phyloP scores from a whole-genome alignment of 73 alveolate genomes.

The Uronychia binucleata region DNA sequence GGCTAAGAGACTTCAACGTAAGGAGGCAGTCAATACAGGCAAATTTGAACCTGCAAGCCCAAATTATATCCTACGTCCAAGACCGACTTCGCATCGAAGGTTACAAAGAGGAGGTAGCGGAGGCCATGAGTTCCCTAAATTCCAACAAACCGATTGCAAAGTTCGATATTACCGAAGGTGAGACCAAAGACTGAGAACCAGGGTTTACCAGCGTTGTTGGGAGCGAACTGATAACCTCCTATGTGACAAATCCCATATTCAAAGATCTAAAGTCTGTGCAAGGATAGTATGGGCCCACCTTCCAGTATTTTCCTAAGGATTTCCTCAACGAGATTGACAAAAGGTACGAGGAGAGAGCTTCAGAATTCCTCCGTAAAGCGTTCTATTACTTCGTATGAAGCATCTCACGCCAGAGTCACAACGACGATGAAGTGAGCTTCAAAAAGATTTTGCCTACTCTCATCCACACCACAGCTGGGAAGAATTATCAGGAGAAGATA shows the following conservation, averaged over 20 bases:
- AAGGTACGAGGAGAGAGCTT: not conserved
- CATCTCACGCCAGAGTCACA: not conserved
- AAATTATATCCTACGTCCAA: not conserved
- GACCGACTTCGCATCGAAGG: not conserved
- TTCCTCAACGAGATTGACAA: not conserved
- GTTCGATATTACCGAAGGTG: not conserved
- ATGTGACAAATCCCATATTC: not conserved
- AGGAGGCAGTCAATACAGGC: not conserved
- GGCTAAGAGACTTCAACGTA: not conserved
- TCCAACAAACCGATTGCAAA: not conserved
- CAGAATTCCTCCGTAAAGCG: not conserved
- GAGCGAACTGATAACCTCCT: not conserved
- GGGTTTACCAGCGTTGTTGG: not conserved
- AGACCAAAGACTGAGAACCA: not conserved
- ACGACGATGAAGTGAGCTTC: not conserved
- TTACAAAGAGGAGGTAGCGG: not conserved
- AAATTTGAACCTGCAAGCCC: not conserved
- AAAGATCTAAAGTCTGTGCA: not conserved
- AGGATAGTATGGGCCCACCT: too few relatives aligned
- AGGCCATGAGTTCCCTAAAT: not conserved
- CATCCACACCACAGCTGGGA: not conserved
- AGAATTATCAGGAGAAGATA: not conserved
- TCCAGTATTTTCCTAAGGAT: not conserved
- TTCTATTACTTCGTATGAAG: not conserved
- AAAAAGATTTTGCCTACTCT: not conserved